Percentiles rank a stretch among this genome's conserved stretches.
phyloP scores from a whole-genome alignment of 805 yeast genomes.

The Cyberlindnera xylosilytica region DNA sequence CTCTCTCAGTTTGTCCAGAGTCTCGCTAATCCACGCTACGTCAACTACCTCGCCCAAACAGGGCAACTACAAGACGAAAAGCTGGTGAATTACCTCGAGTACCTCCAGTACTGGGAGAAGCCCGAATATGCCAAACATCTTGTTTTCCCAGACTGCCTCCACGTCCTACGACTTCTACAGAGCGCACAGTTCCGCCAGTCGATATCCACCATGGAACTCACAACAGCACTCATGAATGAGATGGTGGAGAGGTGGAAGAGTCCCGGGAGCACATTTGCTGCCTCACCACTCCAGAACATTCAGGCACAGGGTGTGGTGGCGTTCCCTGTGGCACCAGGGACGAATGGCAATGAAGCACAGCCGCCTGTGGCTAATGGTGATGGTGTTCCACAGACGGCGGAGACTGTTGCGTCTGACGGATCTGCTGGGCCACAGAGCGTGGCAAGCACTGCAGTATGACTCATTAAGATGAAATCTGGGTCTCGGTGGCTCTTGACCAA shows the following conservation, averaged over 20 bases:
- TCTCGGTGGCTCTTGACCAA: too few species aligned
- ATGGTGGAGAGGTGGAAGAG: slow-evolving; percentile 68
- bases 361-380: not conserved
- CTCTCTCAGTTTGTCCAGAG: slow-evolving; percentile 74
- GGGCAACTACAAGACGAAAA: slow-evolving; percentile 67
- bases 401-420: not conserved
- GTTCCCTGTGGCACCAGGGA: not conserved
- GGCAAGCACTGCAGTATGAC: too few species aligned
- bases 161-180: slow-evolving; percentile 54
- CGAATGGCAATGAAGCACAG: too few species aligned
- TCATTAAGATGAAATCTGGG: too few species aligned
- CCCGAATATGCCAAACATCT: slow-evolving; percentile 67
- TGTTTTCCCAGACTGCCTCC: slow-evolving; percentile 86
- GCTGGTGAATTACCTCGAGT: slow-evolving; percentile 72
- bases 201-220: slow-evolving; percentile 53
- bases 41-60: slow-evolving; percentile 83
- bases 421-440: too few species aligned
- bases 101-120: slow-evolving; percentile 81
- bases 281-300: slow-evolving; percentile 21
- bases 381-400: not conserved
- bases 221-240: slow-evolving; percentile 63
- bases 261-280: slow-evolving; percentile 26
- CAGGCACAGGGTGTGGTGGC: not conserved
- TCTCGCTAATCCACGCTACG: slow-evolving; percentile 82
- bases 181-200: slow-evolving; percentile 50